Evolutionary conservation across 139 green algal species (phyloP), one percentile per base, ranked within the genome.

Genomic region (Asterochloris sp.): DNA sequence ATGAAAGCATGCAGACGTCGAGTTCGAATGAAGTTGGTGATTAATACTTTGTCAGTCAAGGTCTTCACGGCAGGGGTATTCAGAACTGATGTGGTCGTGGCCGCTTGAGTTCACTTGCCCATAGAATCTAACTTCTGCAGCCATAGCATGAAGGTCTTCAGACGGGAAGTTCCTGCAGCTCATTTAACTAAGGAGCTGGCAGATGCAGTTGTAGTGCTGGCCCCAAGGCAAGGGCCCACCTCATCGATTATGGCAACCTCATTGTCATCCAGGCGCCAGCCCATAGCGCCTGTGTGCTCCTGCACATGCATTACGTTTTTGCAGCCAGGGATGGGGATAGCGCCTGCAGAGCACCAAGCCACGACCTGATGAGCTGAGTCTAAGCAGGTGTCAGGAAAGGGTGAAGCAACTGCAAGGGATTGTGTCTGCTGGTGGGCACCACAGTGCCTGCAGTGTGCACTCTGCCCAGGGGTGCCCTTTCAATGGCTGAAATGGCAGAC

Each of bases 161-260:
- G 21, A 26, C 4, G 9, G 17, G 19, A 71, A 8, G 19, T 71
- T 71, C 6, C 66, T 71, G 66, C 66, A 71, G 66, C 2, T 23
- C 6, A 71, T 10, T 71, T 6, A 1, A 71, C 66, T 71, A 2
- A 71, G 17, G 21, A 23, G 66, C 66, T 26, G 9, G 66, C 66
- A 71, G 21, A 10, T 6, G 66, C 17, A 26, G 66, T 4, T 71
- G 21, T 26, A 71, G 19, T 26, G 17, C 21, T 71, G 66, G 6
- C 66, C 66, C 21, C 66, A 71, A 71, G 38, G 38, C 38, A 54
- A 54, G 38, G 38, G 38, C 38, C 38, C 38, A 54, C 86, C 78
- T 90, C 87, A 19, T 88, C 87, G 24, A 90, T 83, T 14, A 86
- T 82, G 16, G 78, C 84, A 63, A 90, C 47, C 47, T 90, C 87